These are phyloP conservation scores for Starmerella scarabaei DNA, from an alignment of 805 yeast species.

Conservation along the genomic window DNA sequence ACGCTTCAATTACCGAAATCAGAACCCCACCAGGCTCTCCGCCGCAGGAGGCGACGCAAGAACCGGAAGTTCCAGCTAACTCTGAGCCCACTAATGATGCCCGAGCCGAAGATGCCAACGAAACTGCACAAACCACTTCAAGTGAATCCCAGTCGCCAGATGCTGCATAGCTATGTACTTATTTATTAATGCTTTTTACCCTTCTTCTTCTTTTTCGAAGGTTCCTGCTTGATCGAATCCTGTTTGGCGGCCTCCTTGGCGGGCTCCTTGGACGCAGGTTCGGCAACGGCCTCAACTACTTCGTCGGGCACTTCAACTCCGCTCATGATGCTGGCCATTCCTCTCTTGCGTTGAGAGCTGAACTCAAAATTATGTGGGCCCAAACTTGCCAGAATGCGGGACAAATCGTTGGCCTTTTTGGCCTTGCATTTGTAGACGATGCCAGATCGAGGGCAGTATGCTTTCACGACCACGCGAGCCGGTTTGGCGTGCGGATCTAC, in stretches of 20 bases:
- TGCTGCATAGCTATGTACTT: background rate
- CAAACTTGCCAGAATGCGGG: constrained; percentile 55
- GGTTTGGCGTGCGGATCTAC: constrained; percentile 24
- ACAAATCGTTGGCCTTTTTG: constrained; percentile 55
- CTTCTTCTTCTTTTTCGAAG: constrained; percentile 21
- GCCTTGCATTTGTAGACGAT: constrained; percentile 47
- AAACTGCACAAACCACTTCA: background rate
- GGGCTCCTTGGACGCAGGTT: background rate
- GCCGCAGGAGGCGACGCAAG: background rate
- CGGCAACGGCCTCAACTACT: constrained; percentile 2
- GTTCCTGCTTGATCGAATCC: constrained; percentile 2
- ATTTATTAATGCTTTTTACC: constrained; percentile 14
- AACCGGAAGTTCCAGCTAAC: background rate
- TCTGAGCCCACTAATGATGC: background rate
- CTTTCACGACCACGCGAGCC: constrained; percentile 38
- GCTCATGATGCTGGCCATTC: constrained; percentile 26
- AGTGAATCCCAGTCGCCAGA: no score
- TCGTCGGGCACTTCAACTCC: constrained; percentile 19
- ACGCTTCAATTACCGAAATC: constrained; percentile 5
- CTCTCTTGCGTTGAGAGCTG: constrained; percentile 17
- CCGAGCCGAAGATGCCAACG: background rate
- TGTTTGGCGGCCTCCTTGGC: background rate
- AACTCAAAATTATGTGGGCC: constrained; percentile 35
- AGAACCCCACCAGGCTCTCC: constrained; percentile 18
- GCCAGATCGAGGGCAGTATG: constrained; percentile 53